Percentiles rank a stretch among this genome's conserved stretches.
phyloP scores from a whole-genome alignment of 1,284 basidiomycete genomes.

The Pisolithus thermaeus region DNA sequence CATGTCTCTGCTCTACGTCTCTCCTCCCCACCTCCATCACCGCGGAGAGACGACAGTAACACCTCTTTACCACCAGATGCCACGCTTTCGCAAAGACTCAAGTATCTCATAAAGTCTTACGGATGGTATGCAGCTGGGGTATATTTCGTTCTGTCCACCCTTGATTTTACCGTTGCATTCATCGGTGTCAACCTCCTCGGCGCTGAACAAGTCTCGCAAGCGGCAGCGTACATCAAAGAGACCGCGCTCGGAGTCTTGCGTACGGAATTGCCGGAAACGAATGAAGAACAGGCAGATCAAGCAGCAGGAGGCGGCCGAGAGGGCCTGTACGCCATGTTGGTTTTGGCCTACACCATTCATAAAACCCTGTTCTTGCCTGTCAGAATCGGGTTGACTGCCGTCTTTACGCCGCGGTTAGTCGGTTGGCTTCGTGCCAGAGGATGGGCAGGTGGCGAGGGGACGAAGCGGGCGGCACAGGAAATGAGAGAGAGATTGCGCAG shows the following conservation, averaged over 20 bases:
- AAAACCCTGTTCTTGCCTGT: slow-evolving; percentile 93
- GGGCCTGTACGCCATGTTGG: slow-evolving; percentile 85
- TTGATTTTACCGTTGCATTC: slow-evolving; percentile 84
- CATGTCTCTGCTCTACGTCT: slow-evolving; percentile 45
- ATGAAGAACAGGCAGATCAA: slow-evolving; percentile 47
- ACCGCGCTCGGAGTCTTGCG: slow-evolving; percentile 36
- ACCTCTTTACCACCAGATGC: slow-evolving; percentile 37
- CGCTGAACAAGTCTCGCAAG: slow-evolving; percentile 79
- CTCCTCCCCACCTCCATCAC: slow-evolving; percentile 22
- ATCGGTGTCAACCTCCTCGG: slow-evolving; percentile 83
- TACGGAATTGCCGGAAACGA: slow-evolving; percentile 56
- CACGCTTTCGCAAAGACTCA: slow-evolving; percentile 69
- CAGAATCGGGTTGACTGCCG: slow-evolving; percentile 84
- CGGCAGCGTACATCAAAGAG: slow-evolving; percentile 57
- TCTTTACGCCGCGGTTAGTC: slow-evolving; percentile 81
- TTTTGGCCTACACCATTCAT: slow-evolving; percentile 93
- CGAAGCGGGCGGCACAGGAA: slow-evolving; percentile 58
- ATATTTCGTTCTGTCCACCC: slow-evolving; percentile 63
- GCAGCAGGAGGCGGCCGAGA: slow-evolving; percentile 44
- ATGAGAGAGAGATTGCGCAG: slow-evolving; percentile 47
- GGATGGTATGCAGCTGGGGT: slow-evolving; percentile 91
- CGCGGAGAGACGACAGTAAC: background rate
- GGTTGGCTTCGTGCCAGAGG: slow-evolving; percentile 69
- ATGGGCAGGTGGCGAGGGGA: slow-evolving; percentile 68
- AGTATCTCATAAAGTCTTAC: slow-evolving; percentile 84